phyloP scores from a whole-genome alignment of 2,329 filamentous ascomycete genomes.

The Bipolaris gigantea region DNA sequence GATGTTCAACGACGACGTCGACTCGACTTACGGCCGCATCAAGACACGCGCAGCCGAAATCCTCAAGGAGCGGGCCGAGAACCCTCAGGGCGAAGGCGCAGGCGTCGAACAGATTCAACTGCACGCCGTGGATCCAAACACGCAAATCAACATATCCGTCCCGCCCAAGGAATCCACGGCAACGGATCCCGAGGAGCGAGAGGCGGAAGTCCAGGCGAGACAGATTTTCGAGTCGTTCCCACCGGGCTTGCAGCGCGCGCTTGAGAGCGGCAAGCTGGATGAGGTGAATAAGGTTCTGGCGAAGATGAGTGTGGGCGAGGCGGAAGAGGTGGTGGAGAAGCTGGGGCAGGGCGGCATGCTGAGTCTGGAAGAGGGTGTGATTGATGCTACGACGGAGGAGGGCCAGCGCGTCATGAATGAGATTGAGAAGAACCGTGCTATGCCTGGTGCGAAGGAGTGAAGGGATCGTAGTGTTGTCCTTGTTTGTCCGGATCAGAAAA shows the following conservation, averaged over 20 bases:
- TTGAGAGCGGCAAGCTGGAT: constrained; percentile 87
- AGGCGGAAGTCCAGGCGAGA: constrained; percentile 61
- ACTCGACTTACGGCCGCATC: constrained; percentile 83
- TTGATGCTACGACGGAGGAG: constrained; percentile 90
- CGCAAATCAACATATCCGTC: constrained; percentile 84
- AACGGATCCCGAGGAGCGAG: constrained; percentile 58
- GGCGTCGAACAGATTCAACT: constrained; percentile 96
- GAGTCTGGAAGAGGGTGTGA: constrained; percentile 88
- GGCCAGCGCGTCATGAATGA: constrained; percentile 77
- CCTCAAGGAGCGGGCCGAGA: constrained; percentile 56
- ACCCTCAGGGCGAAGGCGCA: constrained; percentile 54
- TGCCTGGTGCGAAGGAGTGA: constrained; percentile 45
- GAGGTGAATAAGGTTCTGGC: constrained; percentile 85
- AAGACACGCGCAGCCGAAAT: constrained; percentile 75
- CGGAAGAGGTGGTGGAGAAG: constrained; percentile 80
- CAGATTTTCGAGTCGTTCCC: constrained; percentile 82
- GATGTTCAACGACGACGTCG: constrained; percentile 90
- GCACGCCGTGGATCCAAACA: constrained; percentile 91
- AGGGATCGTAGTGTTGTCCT: background rate
- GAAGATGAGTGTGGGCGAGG: constrained; percentile 85
- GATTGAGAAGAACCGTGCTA: constrained; percentile 52
- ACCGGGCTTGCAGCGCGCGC: constrained; percentile 75
- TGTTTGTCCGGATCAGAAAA: background rate
- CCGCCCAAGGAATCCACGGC: constrained; percentile 60
- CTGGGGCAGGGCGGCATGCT: constrained; percentile 84